A percentile compares a stretch with the other conserved stretches of the same genome.
phyloP scores from a whole-genome alignment of 192 early-diverging fungal genomes.

The Pilobolus umbonatus region DNA sequence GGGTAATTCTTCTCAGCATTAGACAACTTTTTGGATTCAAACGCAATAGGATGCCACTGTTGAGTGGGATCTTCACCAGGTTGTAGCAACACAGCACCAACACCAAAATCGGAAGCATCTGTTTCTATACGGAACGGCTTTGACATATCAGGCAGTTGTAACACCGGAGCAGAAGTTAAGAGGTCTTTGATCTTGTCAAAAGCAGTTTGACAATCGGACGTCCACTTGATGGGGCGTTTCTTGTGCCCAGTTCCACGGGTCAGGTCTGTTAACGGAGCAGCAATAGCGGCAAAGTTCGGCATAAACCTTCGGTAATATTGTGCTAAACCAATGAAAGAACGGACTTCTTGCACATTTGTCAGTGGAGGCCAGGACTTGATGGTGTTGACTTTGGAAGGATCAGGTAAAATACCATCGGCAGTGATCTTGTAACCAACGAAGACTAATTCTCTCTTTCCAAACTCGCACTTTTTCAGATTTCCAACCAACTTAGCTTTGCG shows the following conservation, averaged over 20 bases:
- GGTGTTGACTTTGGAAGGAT: slow-evolving; percentile 16
- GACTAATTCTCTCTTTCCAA: background rate
- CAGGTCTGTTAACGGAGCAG: slow-evolving; percentile 15
- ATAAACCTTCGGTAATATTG: slow-evolving; percentile 28
- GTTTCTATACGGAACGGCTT: slow-evolving; percentile 1
- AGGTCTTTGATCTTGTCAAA: background rate
- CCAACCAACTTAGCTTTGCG: background rate
- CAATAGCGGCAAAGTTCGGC: background rate
- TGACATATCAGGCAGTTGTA: slow-evolving; percentile 4
- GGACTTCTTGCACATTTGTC: slow-evolving; percentile 6
- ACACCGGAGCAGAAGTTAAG: background rate
- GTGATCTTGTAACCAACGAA: slow-evolving; percentile 17
- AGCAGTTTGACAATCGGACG: background rate
- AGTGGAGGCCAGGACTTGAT: slow-evolving; percentile 23
- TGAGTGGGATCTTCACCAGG: background rate
- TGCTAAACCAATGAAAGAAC: slow-evolving; percentile 19
- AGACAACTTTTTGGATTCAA: slow-evolving; percentile 30
- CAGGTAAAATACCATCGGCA: background rate
- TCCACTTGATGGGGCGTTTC: background rate
- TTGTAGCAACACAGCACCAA: slow-evolving; percentile 4
- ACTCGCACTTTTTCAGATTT: slow-evolving; percentile 14
- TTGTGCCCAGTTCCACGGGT: background rate
- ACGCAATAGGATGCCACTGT: slow-evolving; percentile 29
- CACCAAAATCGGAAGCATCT: slow-evolving; percentile 2
- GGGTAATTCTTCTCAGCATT: slow-evolving; percentile 28